Percentiles rank a stretch among this genome's conserved stretches.
Evolutionary conservation across 805 yeast species (phyloP).

Genomic region (Zygosaccharomyces kombuchaensis): DNA sequence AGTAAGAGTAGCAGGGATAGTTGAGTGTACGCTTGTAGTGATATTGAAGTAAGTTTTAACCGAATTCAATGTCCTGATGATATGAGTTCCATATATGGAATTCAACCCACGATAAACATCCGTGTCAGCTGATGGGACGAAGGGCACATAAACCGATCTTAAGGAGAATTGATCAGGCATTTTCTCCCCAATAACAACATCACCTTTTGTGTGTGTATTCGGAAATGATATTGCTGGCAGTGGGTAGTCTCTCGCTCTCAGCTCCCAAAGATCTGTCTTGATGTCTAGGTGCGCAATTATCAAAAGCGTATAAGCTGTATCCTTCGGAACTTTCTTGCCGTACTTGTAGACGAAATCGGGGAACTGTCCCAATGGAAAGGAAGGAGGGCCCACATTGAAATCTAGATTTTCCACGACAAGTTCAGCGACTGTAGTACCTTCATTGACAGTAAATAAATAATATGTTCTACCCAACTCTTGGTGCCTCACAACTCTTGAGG

Average conservation of each 20-base stretch:
- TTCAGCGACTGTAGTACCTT: constrained; percentile 28
- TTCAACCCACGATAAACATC: constrained; percentile 37
- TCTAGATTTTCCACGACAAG: constrained; percentile 23
- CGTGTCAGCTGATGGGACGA: constrained; percentile 45
- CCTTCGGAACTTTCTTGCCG: constrained; percentile 52
- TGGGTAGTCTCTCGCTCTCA: constrained; percentile 52
- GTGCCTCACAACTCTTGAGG: constrained; percentile 19
- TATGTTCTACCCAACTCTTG: constrained; percentile 20
- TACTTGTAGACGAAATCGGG: constrained; percentile 37
- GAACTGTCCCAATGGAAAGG: constrained; percentile 28
- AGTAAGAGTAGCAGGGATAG: constrained; percentile 47
- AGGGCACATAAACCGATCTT: constrained; percentile 51
- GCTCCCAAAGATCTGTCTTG: constrained; percentile 40
- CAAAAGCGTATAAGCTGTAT: constrained; percentile 49
- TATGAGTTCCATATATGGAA: constrained; percentile 52
- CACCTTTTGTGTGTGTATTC: constrained; percentile 39
- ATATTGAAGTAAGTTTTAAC: constrained; percentile 53
- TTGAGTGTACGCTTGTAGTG: constrained; percentile 42
- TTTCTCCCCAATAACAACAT: constrained; percentile 56
- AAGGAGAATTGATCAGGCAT: constrained; percentile 42
- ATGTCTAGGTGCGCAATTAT: constrained; percentile 47
- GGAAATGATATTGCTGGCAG: constrained; percentile 52
- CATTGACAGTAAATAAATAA: constrained; percentile 21
- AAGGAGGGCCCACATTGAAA: constrained; percentile 29
- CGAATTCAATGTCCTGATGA: constrained; percentile 61